Percentiles rank a stretch among this genome's conserved stretches.
phyloP scores from a whole-genome alignment of 2,329 filamentous ascomycete genomes.

The Pestalotiopsis sp. region DNA sequence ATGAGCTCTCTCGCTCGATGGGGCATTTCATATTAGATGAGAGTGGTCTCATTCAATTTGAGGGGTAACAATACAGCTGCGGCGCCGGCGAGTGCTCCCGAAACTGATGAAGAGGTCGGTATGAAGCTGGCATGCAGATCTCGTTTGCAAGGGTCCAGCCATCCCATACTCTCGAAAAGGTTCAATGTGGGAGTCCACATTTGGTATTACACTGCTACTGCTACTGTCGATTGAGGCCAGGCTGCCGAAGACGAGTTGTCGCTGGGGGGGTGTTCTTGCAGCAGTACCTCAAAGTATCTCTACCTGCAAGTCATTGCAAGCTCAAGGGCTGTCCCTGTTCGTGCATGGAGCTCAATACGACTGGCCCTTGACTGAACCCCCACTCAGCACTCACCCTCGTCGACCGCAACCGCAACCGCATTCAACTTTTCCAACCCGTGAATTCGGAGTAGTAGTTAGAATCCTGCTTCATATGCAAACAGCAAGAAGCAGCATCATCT shows the following conservation, averaged over 20 bases:
- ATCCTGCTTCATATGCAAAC: slow-evolving; percentile 7
- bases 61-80: slow-evolving; percentile 8
- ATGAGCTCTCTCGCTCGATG: neutral
- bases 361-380: slow-evolving; percentile 1
- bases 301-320: slow-evolving; percentile 13
- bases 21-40: slow-evolving; percentile 3
- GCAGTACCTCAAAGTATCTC: slow-evolving; percentile 9
- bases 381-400: neutral
- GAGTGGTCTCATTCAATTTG: slow-evolving; percentile 1
- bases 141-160: neutral
- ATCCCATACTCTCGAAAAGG: slow-evolving; percentile 1
- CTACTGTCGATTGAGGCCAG: neutral
- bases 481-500: neutral
- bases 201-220: neutral
- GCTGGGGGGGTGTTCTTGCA: neutral
- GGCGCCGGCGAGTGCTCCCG: slow-evolving; percentile 11
- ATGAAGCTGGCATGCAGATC: slow-evolving; percentile 10
- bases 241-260: neutral
- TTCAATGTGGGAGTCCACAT: slow-evolving; percentile 1
- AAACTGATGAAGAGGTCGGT: slow-evolving; percentile 4
- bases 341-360: slow-evolving; percentile 8
- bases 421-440: neutral
- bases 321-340: neutral
- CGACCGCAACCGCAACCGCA: slow-evolving; percentile 3
- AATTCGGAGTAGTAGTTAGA: neutral